Evolutionary conservation across 1,284 basidiomycete species (phyloP), one percentile per base, ranked within the genome.

Genomic region (Rhodotorula sp.): DNA sequence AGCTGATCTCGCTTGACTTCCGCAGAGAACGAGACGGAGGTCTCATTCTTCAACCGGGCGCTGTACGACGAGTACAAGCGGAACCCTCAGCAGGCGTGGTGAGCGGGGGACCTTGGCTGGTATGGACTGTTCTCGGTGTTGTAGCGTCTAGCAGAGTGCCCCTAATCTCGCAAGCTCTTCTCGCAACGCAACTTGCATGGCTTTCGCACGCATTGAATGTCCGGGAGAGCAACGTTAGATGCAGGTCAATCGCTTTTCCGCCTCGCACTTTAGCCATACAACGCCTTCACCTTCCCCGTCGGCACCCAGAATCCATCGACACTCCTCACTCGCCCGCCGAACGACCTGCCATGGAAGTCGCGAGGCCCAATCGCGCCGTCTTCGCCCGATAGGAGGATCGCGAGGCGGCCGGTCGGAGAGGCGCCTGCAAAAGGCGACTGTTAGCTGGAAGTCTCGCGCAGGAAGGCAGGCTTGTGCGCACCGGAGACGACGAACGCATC

Each of bases 1-100:
- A 70, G 18, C 56, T 53, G 28, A n/a, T 37, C 7, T n/a, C 24
- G 7, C n/a, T 52, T 31, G 1, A 9, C 79, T 94, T n/a, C 30
- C 16, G 18, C 81, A 96, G 94, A 95, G 80, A 94, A 96, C 79
- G 94, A 97, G 80, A 90, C 90, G 0, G 94, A 97, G 82, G 85
- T 94, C 71, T 94, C 91, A 78, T 89, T 94, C 80, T 96, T 96
- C 83, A 89, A 89, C 76, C 83, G 86, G 52, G 83, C 85, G 54
- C 81, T 86, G 16, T 96, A 95, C 76, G 87, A 92, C 59, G 81
- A 81, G 51, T 96, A 92, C 85, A 90, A 90, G 80, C 74, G 81
- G 47, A 84, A 94, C 80, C 94, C 94, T 26, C 86, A 89, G 31
- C 72, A 76, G 60, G 69, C 67, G 30, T 77, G 77, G 77, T 76